Evolutionary conservation across 2,329 filamentous ascomycete species (phyloP).

Genomic region (Emergomyces orientalis): DNA sequence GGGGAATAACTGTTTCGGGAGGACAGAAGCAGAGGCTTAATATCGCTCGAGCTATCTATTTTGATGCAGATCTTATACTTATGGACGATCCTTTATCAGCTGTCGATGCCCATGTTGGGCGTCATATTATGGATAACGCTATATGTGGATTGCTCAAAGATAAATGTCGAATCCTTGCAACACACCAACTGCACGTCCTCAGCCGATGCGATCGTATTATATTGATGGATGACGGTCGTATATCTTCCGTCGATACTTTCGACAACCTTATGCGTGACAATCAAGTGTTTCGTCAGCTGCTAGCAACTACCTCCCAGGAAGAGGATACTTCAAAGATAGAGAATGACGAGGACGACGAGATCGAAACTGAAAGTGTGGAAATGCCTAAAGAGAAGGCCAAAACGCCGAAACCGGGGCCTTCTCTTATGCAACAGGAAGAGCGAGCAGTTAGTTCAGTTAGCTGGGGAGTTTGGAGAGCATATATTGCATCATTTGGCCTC

Average conservation of each 20-base stretch:
- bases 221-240: constrained; percentile 79
- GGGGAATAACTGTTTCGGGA: constrained; percentile 89
- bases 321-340: constrained; percentile 39
- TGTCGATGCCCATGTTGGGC: constrained; percentile 49
- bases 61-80: constrained; percentile 52
- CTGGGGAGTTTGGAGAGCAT: constrained; percentile 70
- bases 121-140: constrained; percentile 80
- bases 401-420: constrained; percentile 28
- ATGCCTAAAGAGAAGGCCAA: constrained; percentile 32
- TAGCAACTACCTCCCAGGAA: constrained; percentile 68
- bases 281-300: constrained; percentile 67
- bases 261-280: constrained; percentile 75
- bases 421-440: constrained; percentile 42
- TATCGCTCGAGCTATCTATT: constrained; percentile 70
- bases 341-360: constrained; percentile 43
- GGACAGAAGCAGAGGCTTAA: constrained; percentile 93
- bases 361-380: constrained; percentile 36
- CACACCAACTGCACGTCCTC: constrained; percentile 89
- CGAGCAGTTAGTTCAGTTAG: constrained; percentile 66
- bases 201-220: constrained; percentile 85
- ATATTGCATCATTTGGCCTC: constrained; percentile 63
- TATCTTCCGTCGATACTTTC: constrained; percentile 81
- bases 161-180: constrained; percentile 85
- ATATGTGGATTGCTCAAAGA: constrained; percentile 80
- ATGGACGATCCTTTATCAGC: constrained; percentile 56